Conservation (phyloP, 495 filamentous ascomycete species). For the Aspergillus nanangensis region DNA sequence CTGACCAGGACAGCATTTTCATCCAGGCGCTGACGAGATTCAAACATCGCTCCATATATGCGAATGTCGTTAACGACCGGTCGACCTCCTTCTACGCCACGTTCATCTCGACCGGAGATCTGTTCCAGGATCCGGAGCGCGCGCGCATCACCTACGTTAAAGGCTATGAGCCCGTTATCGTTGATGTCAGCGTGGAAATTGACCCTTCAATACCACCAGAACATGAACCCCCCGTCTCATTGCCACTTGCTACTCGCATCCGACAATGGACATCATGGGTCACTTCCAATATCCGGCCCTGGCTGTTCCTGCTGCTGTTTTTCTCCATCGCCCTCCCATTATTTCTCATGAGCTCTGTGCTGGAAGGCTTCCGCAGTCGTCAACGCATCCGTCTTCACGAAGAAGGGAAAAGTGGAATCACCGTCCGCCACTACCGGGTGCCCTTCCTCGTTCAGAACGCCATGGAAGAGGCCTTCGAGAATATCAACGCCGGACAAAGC, state of each 20-base stretch:
- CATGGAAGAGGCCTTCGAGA: slow-evolving; percentile 71
- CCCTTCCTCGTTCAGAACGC: slow-evolving; percentile 67
- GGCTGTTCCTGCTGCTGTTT: slow-evolving; percentile 58
- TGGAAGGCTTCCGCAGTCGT: slow-evolving; percentile 69
- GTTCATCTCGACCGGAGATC: slow-evolving; percentile 66
- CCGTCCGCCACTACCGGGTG: slow-evolving; percentile 64
- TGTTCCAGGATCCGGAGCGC: slow-evolving; percentile 59
- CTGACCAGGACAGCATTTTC: slow-evolving; percentile 83
- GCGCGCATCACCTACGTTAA: slow-evolving; percentile 66
- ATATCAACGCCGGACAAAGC: slow-evolving; percentile 56
- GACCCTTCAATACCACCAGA: neutral
- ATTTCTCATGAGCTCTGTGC: slow-evolving; percentile 69
- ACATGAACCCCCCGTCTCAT: too few relatives aligned
- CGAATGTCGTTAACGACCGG: slow-evolving; percentile 81
- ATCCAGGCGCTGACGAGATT: slow-evolving; percentile 73
- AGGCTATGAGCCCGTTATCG: slow-evolving; percentile 70
- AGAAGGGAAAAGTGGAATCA: slow-evolving; percentile 59
- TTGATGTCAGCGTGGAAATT: slow-evolving; percentile 48
- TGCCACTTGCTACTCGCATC: too few relatives aligned
- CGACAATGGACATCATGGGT: slow-evolving; percentile 25
- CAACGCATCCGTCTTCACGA: slow-evolving; percentile 74
- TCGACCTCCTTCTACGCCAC: slow-evolving; percentile 80
- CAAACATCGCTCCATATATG: slow-evolving; percentile 67
- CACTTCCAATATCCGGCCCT: slow-evolving; percentile 47
- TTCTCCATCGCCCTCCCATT: slow-evolving; percentile 62